A percentile compares a stretch with the other conserved stretches of the same genome.
phyloP scores from a whole-genome alignment of 768 basidiomycete genomes.

The Suillus paluster region DNA sequence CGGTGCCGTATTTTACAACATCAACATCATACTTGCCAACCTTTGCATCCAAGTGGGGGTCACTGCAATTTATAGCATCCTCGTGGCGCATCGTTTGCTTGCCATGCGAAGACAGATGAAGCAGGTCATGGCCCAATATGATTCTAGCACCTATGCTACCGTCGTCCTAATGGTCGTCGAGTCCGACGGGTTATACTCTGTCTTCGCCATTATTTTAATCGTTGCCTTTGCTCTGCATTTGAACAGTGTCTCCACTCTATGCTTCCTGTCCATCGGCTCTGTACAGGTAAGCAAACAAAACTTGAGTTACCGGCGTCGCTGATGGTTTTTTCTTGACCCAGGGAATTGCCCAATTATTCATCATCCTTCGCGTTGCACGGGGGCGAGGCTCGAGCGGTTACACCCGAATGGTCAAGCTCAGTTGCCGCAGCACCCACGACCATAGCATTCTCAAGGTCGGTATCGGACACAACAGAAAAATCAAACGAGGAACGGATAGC shows the following conservation, averaged over 20 bases:
- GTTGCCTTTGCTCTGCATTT: slow-evolving; percentile 21
- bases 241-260: slow-evolving; percentile 30
- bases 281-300: slow-evolving; percentile 27
- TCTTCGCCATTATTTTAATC: slow-evolving; percentile 31
- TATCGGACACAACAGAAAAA: neutral
- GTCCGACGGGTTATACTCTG: slow-evolving; percentile 29
- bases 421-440: neutral
- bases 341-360: slow-evolving; percentile 39
- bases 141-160: slow-evolving; percentile 21
- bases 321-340: slow-evolving; percentile 14
- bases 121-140: slow-evolving; percentile 14
- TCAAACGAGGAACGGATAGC: neutral
- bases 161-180: slow-evolving; percentile 37
- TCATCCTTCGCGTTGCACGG: slow-evolving; percentile 39
- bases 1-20: slow-evolving; percentile 25
- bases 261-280: slow-evolving; percentile 37
- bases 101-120: slow-evolving; percentile 20
- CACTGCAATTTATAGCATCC: slow-evolving; percentile 35
- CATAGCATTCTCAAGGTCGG: neutral
- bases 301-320: too few species aligned
- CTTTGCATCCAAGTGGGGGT: slow-evolving; percentile 33
- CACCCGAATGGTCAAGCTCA: neutral
- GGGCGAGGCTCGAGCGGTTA: slow-evolving; percentile 32
- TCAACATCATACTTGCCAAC: slow-evolving; percentile 30
- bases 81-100: slow-evolving; percentile 35